These are phyloP conservation scores for Moelleriella libera DNA, from an alignment of 2,329 filamentous ascomycete species.

Conservation along the genomic window DNA sequence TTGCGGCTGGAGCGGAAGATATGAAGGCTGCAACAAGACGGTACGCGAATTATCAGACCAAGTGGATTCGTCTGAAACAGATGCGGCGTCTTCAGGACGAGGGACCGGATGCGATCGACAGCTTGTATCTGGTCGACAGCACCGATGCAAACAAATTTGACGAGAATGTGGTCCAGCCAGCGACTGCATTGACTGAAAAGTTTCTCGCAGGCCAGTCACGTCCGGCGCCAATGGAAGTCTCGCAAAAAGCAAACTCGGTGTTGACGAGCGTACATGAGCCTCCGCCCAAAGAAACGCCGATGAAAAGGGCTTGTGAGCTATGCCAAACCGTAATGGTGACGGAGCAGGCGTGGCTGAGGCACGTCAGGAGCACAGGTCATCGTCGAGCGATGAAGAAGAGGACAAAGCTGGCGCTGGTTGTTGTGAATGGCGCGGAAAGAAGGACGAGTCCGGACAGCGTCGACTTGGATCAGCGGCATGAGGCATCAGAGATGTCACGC, in stretches of 20 bases:
- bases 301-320: constrained; percentile 52
- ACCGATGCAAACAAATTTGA: constrained; percentile 52
- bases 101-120: constrained; percentile 32
- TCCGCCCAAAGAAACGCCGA: constrained; percentile 36
- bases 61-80: constrained; percentile 79
- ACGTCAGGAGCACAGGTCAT: constrained; percentile 22
- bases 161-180: constrained; percentile 49
- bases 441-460: background rate
- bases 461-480: background rate
- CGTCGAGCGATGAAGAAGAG: constrained; percentile 18
- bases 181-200: constrained; percentile 40
- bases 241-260: constrained; percentile 33
- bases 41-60: constrained; percentile 72
- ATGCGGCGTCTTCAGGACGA: constrained; percentile 51
- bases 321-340: constrained; percentile 53
- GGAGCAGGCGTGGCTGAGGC: constrained; percentile 31
- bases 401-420: constrained; percentile 22
- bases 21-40: constrained; percentile 75
- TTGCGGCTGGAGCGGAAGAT: constrained; percentile 48
- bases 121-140: constrained; percentile 69
- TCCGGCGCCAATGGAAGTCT: constrained; percentile 34
- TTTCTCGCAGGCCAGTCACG: constrained; percentile 48
- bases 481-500: constrained; percentile 3
- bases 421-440: constrained; percentile 8
- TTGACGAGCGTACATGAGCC: constrained; percentile 34